Evolutionary conservation across 1,139 yeast species (phyloP), one percentile per base, ranked within the genome.

Genomic region (Saccharomyces hybrid): DNA sequence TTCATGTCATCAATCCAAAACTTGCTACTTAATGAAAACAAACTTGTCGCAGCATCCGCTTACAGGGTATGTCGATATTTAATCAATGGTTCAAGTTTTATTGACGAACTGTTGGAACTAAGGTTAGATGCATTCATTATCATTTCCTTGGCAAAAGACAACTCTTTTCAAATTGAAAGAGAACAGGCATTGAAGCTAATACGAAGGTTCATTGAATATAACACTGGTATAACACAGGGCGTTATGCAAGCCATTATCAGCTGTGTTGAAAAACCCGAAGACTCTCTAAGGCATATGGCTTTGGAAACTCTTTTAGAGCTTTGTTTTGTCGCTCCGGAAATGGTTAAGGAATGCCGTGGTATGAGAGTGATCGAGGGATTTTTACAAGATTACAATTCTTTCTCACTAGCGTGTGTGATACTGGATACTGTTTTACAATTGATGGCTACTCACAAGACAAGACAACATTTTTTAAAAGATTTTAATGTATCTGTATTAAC

Each of bases 231-330:
- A 11, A 79, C 85, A 1, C 74, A 80, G 32, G 89, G 95, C 0
- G 78, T 88, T 3, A 74, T 87, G 1, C 82, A 90, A 56, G 84
- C 95, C 1, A 63, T 93, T 4, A 82, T 88, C 1, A 80, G 93
- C 1, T 75, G 89, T 11, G 81, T 88, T 1, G 95, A 86, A 61
- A 80, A 76, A 53, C 65, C 74, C 14, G 85, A 82, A 25, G 89
- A 84, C 58, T 72, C 73, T 25, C 70, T 88, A 56, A 74, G 81
- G 54, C 73, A 73, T 25, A 72, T 83, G 38, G 87, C 55, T 65
- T 82, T 49, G 90, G 71, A 91, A 62, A 85, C 96, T 0, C 64
- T 88, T n/a, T 79, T 89, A 48, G 98, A 91, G 65, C 69, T 85
- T 1, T 71, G 80, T 44, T 74, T 89, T 1, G 67, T 88, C 2